phyloP scores from a whole-genome alignment of 257 asterid genomes.

The Gardenia jasminoides region DNA sequence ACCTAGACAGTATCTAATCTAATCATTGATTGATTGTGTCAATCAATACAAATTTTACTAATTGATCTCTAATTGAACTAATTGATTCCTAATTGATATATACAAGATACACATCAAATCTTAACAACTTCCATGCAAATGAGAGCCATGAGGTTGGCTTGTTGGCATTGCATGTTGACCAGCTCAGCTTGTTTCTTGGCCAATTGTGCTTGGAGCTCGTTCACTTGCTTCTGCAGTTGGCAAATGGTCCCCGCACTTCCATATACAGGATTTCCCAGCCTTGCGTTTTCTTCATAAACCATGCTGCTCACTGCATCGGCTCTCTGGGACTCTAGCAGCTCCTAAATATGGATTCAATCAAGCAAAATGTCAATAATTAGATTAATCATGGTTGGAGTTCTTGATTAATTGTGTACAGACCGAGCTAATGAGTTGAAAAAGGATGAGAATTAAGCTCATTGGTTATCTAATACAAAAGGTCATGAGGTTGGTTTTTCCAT shows the following conservation, averaged over 20 bases:
- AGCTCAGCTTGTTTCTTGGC: slow-evolving; percentile 68
- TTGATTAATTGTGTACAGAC: not conserved
- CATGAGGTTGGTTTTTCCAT: not conserved
- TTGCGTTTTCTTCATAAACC: slow-evolving; percentile 82
- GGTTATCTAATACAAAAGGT: not conserved
- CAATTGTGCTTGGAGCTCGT: slow-evolving; percentile 64
- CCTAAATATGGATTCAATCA: slow-evolving; percentile 28
- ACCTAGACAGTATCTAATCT: too few species aligned
- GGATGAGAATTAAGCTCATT: not conserved
- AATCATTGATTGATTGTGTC: too few species aligned
- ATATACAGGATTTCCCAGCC: slow-evolving; percentile 74
- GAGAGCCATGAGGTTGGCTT: slow-evolving; percentile 64
- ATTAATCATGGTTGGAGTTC: not conserved
- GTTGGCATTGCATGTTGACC: slow-evolving; percentile 65
- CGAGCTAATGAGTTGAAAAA: slow-evolving; percentile 9
- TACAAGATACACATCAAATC: too few species aligned
- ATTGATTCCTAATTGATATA: too few species aligned
- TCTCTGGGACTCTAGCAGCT: slow-evolving; percentile 61
- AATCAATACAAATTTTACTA: too few species aligned
- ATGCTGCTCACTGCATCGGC: slow-evolving; percentile 81
- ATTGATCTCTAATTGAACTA: too few species aligned
- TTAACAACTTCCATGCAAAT: slow-evolving; percentile 62
- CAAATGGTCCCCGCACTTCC: slow-evolving; percentile 78
- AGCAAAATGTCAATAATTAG: not conserved
- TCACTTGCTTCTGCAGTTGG: slow-evolving; percentile 69